Conservation (phyloP, 192 early-diverging fungal genomes). For the Umbelopsis sp. region DNA sequence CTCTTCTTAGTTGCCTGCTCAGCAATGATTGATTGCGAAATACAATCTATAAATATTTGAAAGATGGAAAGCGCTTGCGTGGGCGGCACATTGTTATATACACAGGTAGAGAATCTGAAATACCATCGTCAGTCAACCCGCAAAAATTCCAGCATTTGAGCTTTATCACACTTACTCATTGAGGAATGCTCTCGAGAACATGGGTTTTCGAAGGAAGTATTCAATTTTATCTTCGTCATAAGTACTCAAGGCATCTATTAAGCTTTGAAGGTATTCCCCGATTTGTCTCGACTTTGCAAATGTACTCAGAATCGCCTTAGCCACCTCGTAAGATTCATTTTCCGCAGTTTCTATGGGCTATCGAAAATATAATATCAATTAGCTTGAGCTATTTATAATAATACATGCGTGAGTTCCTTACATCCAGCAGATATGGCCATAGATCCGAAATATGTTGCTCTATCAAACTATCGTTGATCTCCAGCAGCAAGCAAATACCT, state of each 20-base stretch:
- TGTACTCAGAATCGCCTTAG: constrained; percentile 15
- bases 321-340: constrained; percentile 11
- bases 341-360: constrained; percentile 21
- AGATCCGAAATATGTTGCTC: constrained; percentile 26
- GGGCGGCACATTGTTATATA: constrained; percentile 28
- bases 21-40: not conserved
- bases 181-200: constrained; percentile 26
- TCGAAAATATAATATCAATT: not conserved
- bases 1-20: not conserved
- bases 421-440: constrained; percentile 31
- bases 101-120: constrained; percentile 25
- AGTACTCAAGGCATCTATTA: not conserved
- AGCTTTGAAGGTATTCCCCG: constrained; percentile 29
- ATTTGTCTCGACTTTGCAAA: constrained; percentile 36
- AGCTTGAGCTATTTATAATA: not conserved
- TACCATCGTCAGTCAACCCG: not conserved
- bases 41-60: constrained; percentile 15
- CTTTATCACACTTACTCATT: constrained; percentile 19
- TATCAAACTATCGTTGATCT: constrained; percentile 30
- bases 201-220: constrained; percentile 15
- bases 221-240: constrained; percentile 16
- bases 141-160: not conserved
- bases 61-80: constrained; percentile 29
- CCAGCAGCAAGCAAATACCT: constrained; percentile 17
- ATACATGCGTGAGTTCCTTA: not conserved